Evolutionary conservation across 2,329 filamentous ascomycete genomes (phyloP).

Genomic region (Fusarium sp.): DNA sequence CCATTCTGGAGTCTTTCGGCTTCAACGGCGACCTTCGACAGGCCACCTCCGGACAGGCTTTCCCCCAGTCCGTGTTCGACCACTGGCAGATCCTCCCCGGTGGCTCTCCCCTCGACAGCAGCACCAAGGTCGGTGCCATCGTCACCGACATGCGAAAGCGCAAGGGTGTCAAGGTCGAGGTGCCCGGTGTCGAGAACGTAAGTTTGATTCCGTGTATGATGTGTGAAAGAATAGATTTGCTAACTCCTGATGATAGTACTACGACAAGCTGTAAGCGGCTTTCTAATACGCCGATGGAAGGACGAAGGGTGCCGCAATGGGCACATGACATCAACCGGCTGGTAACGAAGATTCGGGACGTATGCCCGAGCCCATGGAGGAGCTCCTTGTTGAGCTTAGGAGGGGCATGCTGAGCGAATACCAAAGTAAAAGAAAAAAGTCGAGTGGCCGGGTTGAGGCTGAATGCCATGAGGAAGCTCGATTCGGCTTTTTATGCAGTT

Average conservation of each 20-base stretch:
- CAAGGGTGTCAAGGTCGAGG: slow-evolving; percentile 98
- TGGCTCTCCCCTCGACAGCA: slow-evolving; percentile 88
- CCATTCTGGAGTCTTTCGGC: slow-evolving; percentile 97
- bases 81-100: slow-evolving; percentile 98
- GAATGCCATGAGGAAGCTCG: slow-evolving; percentile 53
- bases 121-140: slow-evolving; percentile 84
- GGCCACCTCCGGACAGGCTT: slow-evolving; percentile 95
- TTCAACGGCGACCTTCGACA: slow-evolving; percentile 98
- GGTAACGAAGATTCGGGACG: slow-evolving; percentile 48
- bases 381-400: slow-evolving; percentile 42
- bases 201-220: slow-evolving; percentile 59
- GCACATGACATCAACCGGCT: slow-evolving; percentile 57
- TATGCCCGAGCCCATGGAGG: slow-evolving; percentile 46
- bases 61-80: slow-evolving; percentile 99
- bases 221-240: slow-evolving; percentile 4
- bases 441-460: slow-evolving; percentile 53
- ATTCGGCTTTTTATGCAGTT: slow-evolving; percentile 57
- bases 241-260: slow-evolving; percentile 74
- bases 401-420: slow-evolving; percentile 50
- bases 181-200: slow-evolving; percentile 95
- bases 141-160: slow-evolving; percentile 95
- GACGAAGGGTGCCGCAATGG: slow-evolving; percentile 58
- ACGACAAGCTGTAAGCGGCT: slow-evolving; percentile 93
- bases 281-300: slow-evolving; percentile 60
- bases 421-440: slow-evolving; percentile 49